Conservation (phyloP, 2,329 filamentous ascomycete genomes). For the Amesomyces nigricolor region DNA sequence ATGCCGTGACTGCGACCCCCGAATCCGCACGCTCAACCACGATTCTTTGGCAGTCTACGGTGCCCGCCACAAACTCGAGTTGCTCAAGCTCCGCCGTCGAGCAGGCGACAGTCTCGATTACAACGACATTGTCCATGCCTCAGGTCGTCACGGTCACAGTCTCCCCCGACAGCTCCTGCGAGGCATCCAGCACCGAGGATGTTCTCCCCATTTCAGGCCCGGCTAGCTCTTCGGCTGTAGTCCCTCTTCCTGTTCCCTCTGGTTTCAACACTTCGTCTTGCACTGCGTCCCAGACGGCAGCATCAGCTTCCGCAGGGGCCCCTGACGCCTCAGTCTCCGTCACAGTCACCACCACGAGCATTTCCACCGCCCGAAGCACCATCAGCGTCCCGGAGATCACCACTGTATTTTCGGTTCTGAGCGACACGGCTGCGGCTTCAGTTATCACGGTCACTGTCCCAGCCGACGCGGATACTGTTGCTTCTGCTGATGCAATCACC, state of each 20-base stretch:
- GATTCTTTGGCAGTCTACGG: neutral
- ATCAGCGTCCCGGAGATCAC: neutral
- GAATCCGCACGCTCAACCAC: neutral
- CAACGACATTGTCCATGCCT: neutral
- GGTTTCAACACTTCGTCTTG: slow-evolving; percentile 4
- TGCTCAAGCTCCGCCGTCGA: neutral
- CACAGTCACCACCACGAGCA: slow-evolving; percentile 20
- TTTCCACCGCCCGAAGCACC: slow-evolving; percentile 1
- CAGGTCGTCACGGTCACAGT: slow-evolving; percentile 19
- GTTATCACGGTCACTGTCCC: slow-evolving; percentile 13
- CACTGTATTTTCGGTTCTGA: neutral
- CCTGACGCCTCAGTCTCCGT: slow-evolving; percentile 6
- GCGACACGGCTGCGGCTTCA: slow-evolving; percentile 9
- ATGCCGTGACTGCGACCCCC: neutral
- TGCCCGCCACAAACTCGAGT: neutral
- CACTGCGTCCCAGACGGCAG: neutral
- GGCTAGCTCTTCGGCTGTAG: slow-evolving; percentile 5
- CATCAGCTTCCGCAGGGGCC: neutral
- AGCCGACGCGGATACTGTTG: neutral
- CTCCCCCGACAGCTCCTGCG: slow-evolving; percentile 9
- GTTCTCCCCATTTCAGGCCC: neutral
- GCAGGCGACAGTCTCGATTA: neutral
- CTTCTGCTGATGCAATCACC: neutral
- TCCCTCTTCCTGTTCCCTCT: neutral
- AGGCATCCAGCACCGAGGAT: slow-evolving; percentile 1